Conservation (phyloP, 208 protist species). For the Acanthamoeba culbertsoni region DNA sequence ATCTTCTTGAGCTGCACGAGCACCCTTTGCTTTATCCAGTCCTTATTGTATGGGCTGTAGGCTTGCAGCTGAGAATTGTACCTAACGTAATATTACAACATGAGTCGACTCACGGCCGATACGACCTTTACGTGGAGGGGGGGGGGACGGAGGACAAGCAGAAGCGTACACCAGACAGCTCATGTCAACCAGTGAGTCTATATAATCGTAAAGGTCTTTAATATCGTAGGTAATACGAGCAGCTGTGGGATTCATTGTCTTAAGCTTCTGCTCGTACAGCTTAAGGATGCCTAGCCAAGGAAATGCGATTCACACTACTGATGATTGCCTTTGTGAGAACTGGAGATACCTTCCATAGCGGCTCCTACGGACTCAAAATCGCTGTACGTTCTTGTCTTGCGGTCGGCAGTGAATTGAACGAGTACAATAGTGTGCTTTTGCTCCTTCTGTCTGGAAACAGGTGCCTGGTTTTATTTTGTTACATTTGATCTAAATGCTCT, state of each 20-base stretch:
- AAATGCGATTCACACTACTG: too few relatives aligned
- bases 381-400: constrained; percentile 63
- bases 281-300: constrained; percentile 56
- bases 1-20: constrained; percentile 68
- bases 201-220: constrained; percentile 63
- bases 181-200: constrained; percentile 65
- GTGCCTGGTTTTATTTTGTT: too few relatives aligned
- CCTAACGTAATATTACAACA: not conserved
- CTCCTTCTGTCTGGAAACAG: not conserved
- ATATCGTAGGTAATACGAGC: constrained; percentile 71
- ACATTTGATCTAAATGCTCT: too few relatives aligned
- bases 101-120: not conserved
- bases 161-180: constrained; percentile 66
- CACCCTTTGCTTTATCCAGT: constrained; percentile 71
- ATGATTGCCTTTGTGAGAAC: not conserved
- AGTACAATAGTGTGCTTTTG: constrained; percentile 68
- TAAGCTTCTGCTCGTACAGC: constrained; percentile 67
- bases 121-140: not conserved
- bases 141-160: not conserved
- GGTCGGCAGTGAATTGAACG: constrained; percentile 40
- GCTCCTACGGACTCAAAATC: constrained; percentile 68
- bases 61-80: constrained; percentile 58
- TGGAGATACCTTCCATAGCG: constrained; percentile 64
- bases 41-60: constrained; percentile 72
- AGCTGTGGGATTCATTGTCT: constrained; percentile 55